Conservation (phyloP, 73 alveolate species). For the Breviolum minutum region DNA sequence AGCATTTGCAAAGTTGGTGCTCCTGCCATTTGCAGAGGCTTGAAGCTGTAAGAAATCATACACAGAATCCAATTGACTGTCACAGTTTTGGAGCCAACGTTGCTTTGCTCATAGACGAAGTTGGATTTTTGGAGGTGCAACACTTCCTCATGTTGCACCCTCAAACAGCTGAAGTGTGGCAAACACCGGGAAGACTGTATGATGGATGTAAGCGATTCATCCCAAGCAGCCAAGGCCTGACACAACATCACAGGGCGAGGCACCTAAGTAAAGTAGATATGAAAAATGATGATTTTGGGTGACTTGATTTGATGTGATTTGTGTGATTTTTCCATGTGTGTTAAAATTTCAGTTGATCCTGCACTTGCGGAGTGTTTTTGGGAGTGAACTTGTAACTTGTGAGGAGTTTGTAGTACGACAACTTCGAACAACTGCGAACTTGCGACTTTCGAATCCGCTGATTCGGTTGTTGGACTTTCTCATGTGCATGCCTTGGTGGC, state of each 20-base stretch:
- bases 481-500: conserved; percentile 2
- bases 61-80: neutral
- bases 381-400: neutral
- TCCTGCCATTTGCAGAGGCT: conserved; percentile 86
- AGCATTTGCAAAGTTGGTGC: conserved; percentile 82
- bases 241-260: conserved; percentile 19
- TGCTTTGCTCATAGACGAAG: too few species aligned
- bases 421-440: conserved; percentile 78
- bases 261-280: neutral
- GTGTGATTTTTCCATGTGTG: neutral
- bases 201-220: too few species aligned
- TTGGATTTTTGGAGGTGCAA: conserved; percentile 20
- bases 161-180: neutral
- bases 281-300: too few species aligned
- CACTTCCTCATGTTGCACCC: conserved; percentile 63
- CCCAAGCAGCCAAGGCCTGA: conserved; percentile 32
- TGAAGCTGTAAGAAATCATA: neutral
- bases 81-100: neutral
- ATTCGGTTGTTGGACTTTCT: conserved; percentile 48
- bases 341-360: neutral
- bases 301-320: neutral
- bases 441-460: conserved; percentile 32
- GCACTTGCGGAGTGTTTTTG: too few species aligned
- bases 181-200: too few species aligned
- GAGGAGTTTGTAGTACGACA: conserved; percentile 82